phyloP scores from a whole-genome alignment of 164 flowering plant genomes.

The Tetracentron sinense region DNA sequence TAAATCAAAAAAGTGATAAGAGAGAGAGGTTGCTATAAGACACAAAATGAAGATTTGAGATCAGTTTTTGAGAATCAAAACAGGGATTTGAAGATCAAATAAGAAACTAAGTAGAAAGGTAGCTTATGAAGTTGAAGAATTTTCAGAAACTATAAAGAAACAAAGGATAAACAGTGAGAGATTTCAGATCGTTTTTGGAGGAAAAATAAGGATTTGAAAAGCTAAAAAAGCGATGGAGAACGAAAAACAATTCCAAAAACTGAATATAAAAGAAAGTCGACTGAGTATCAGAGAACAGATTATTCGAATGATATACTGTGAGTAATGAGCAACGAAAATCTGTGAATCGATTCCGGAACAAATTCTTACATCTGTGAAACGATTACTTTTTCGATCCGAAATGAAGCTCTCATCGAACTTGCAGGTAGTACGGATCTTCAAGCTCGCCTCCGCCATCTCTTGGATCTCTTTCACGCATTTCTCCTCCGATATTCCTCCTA shows the following conservation, averaged over 20 bases:
- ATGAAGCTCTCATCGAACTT: conserved; percentile 13
- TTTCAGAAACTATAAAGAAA: no score
- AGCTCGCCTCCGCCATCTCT: conserved; percentile 52
- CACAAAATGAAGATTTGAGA: neutral
- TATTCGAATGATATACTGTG: no score
- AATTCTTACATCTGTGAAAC: conserved; percentile 41
- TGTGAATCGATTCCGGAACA: no score
- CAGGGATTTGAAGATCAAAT: neutral
- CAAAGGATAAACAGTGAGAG: no score
- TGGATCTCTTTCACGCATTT: conserved; percentile 37
- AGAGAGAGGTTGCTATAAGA: no score
- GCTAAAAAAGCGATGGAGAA: no score
- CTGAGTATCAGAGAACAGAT: no score
- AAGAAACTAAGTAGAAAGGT: neutral
- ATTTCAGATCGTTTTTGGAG: no score
- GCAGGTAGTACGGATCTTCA: conserved; percentile 24
- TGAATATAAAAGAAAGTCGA: no score
- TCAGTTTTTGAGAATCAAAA: neutral
- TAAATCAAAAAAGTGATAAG: no score
- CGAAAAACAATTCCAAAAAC: no score
- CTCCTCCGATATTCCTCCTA: conserved; percentile 33
- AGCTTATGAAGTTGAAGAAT: neutral
- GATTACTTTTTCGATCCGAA: conserved; percentile 19
- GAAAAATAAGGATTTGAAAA: no score
- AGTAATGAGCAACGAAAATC: neutral